Conservation (phyloP, 1,284 basidiomycete genomes). For the Meira miltonrushii region DNA sequence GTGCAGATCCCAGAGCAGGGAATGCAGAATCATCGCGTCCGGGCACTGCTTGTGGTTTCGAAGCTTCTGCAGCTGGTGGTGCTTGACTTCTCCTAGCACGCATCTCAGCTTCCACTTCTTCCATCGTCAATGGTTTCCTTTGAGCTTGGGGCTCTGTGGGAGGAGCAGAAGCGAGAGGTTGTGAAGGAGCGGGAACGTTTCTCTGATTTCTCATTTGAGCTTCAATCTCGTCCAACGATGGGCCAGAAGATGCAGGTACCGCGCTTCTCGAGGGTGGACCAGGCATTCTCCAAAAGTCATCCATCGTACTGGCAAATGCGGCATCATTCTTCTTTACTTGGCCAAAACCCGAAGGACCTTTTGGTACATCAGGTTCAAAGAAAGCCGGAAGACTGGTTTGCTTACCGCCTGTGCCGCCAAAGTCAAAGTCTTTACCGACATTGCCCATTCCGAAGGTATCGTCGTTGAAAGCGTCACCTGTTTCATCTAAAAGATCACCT, state of each 20-base stretch:
- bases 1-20: slow-evolving; percentile 6
- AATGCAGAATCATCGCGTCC: slow-evolving; percentile 3
- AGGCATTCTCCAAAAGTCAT: slow-evolving; percentile 46
- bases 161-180: slow-evolving; percentile 30
- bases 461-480: slow-evolving; percentile 56
- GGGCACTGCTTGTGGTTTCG: not conserved
- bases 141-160: slow-evolving; percentile 11
- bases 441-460: slow-evolving; percentile 76
- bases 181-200: slow-evolving; percentile 14
- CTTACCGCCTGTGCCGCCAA: slow-evolving; percentile 55
- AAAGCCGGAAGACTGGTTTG: not conserved
- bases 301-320: slow-evolving; percentile 47
- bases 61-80: slow-evolving; percentile 5
- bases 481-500: slow-evolving; percentile 70
- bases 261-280: slow-evolving; percentile 19
- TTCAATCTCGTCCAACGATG: slow-evolving; percentile 81
- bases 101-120: slow-evolving; percentile 87
- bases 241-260: slow-evolving; percentile 27
- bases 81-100: slow-evolving; percentile 21
- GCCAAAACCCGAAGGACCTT: too few relatives aligned
- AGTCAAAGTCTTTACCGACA: slow-evolving; percentile 80
- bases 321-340: slow-evolving; percentile 20
- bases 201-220: slow-evolving; percentile 61
- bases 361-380: too few relatives aligned
- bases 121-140: slow-evolving; percentile 66